Conservation (phyloP, 116 monocot genomes). For the Posidonia oceanica region DNA sequence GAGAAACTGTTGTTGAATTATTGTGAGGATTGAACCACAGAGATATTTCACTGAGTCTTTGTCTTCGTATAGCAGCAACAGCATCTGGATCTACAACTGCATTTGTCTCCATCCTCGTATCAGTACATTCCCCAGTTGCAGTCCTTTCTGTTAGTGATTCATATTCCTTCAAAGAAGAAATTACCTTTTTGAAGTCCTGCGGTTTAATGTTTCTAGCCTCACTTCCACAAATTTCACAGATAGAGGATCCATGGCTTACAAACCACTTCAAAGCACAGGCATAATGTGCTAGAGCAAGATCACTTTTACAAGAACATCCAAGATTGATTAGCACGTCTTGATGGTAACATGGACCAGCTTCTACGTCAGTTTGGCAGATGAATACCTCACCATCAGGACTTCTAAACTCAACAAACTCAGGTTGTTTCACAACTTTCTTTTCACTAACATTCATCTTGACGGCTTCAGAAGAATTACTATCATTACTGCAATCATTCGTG, state of each 20-base stretch:
- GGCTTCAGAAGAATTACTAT: constrained; percentile 2
- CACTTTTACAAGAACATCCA: constrained; percentile 95
- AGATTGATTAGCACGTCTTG: constrained; percentile 49
- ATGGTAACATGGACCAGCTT: constrained; percentile 46
- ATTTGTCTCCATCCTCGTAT: constrained; percentile 18
- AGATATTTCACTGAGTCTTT: constrained; percentile 80
- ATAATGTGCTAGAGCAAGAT: constrained; percentile 84
- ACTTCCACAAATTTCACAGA: constrained; percentile 89
- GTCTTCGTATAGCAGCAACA: constrained; percentile 67
- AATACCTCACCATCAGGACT: constrained; percentile 83
- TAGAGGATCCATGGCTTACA: constrained; percentile 75
- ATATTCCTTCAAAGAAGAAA: constrained; percentile 64
- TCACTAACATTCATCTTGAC: constrained; percentile 9
- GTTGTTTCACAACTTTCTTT: constrained; percentile 7
- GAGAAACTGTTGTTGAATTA: constrained; percentile 26
- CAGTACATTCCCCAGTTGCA: constrained; percentile 34
- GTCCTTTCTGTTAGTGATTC: constrained; percentile 60
- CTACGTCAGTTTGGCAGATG: constrained; percentile 56
- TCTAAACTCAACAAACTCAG: constrained; percentile 39
- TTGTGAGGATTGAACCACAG: constrained; percentile 76
- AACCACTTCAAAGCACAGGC: constrained; percentile 98
- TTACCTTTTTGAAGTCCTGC: constrained; percentile 60
- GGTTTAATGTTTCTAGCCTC: constrained; percentile 47
- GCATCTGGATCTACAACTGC: constrained; percentile 71
- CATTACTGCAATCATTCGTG: constrained; percentile 11